Evolutionary conservation across 768 basidiomycete species (phyloP), one percentile per base, ranked within the genome.

Genomic region (Lentinula raphanica): DNA sequence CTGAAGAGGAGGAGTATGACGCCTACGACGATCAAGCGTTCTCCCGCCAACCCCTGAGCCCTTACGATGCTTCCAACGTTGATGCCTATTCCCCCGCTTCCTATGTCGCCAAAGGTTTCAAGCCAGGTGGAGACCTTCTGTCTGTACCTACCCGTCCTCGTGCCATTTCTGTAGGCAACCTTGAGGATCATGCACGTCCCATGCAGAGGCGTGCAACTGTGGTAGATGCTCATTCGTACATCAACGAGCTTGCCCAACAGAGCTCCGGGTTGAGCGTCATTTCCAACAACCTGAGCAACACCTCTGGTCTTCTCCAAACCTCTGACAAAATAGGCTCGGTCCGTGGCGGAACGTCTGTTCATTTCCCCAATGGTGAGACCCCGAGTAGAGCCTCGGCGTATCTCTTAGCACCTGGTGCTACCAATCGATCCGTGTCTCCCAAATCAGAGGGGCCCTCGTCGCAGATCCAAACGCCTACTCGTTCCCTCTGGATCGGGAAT

Each of bases 401-500:
- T 66, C 76, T 92, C 31, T 75, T 82, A 59, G 85, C 90, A 9
- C 87, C 88, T 27, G 78, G 78, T 46, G 78, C 80, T 27, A 83
- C 86, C 66, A 88, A 83, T 66, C 84, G 90, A 50, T 85, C 90
- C n/a, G 75, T 88, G 56, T 93, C 92, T 12, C 92, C 92, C 23
- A 94, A 92, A 71, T 79, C 86, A 38, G 90, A 92, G 72, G 79
- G 73, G 32, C 78, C 82, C 42, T 77, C 82, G 35, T 83, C 85
- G 12, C 90, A 94, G 66, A 83, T 87, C 55, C 95, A 98, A 73
- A 88, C 92, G 39, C 96, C 97, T 35, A 96, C 96, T 11, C 87
- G 97, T 51, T 95, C 93, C 32, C 77, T 99, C 28, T 99, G 97
- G 96, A 97, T 99, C 68, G 97, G 97, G 49, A 98, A 98, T 72